These are phyloP conservation scores for Apophysomyces ossiformis DNA, from an alignment of 371 early-diverging fungal species.

Conservation along the genomic window DNA sequence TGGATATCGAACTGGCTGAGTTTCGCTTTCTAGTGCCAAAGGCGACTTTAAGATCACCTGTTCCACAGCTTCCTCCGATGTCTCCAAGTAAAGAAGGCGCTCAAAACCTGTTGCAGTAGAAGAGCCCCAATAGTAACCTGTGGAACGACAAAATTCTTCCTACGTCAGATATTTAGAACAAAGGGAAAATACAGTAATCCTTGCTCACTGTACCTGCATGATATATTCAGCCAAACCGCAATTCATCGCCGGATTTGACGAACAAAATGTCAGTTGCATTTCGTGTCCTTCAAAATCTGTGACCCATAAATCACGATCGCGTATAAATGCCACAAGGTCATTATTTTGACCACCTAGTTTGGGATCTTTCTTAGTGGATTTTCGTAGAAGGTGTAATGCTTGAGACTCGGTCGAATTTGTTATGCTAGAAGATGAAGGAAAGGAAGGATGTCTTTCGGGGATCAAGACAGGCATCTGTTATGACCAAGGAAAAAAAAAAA, in stretches of 20 bases:
- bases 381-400: not conserved
- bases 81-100: conserved; percentile 68
- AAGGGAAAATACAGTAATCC: not conserved
- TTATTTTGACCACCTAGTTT: conserved; percentile 61
- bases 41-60: conserved; percentile 53
- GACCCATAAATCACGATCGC: conserved; percentile 72
- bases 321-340: conserved; percentile 63
- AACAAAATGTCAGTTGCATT: conserved; percentile 65
- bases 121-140: conserved; percentile 69
- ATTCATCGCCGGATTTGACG: conserved; percentile 39
- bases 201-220: conserved; percentile 58
- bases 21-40: not conserved
- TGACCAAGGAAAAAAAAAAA: not conserved
- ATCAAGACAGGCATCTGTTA: conserved; percentile 13
- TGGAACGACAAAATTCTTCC: conserved; percentile 78
- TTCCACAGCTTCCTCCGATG: conserved; percentile 68
- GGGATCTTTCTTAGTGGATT: conserved; percentile 49
- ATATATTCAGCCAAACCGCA: conserved; percentile 78
- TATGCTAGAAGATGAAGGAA: conserved; percentile 1
- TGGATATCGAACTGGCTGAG: conserved; percentile 57
- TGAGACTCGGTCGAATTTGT: conserved; percentile 4
- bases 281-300: conserved; percentile 61
- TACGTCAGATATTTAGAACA: conserved; percentile 16
- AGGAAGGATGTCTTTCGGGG: not conserved
- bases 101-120: conserved; percentile 36